Evolutionary conservation across 2,329 filamentous ascomycete species (phyloP), one percentile per base, ranked within the genome.

Genomic region (Stachybotrys chartarum): DNA sequence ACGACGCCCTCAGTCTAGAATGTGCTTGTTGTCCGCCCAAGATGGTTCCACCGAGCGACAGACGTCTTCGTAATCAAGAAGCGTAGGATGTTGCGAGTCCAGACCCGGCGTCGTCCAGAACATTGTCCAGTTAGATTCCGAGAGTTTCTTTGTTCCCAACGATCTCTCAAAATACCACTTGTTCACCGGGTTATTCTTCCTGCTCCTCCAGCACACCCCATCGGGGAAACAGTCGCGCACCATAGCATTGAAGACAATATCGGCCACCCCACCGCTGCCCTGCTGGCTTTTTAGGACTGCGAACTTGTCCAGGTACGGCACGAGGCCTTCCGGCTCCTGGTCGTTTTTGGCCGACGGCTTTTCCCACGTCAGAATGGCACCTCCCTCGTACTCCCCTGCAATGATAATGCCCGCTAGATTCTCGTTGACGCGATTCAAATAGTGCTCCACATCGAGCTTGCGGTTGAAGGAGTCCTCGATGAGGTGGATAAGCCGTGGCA

Each of bases 151-250:
- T 2, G 86, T 92, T 0, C 94, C 94, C 51, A 82, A 76, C 3
- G 90, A 90, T 51, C 94, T 81, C 72, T 99, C 94, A 72, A 97
- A 97, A 70, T 99, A 99, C 94, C 94, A 99, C 69, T 97, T 97
- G 68, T 99, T 99, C 5, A 99, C 94, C 0, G 92, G 93, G 66
- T 99, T 97, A 67, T 92, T 84, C 66, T 87, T 88, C 53, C 94
- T 79, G 68, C 90, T 95, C 55, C 92, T 80, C 94, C 94, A 99
- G 66, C 92, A 95, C 1, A 97, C 89, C 1, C 94, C 94, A 3
- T 83, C 73, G 0, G 92, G 92, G 62, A 97, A 95, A 64, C 92
- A 96, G 18, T 87, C 85, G 31, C 89, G 82, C 6, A 96, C 90
- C 89, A 99, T 96, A 39, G 91, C 87, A 59, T 95, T 96, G 74